phyloP scores from a whole-genome alignment of 2,329 filamentous ascomycete genomes.

The Bipolaris bicolor region DNA sequence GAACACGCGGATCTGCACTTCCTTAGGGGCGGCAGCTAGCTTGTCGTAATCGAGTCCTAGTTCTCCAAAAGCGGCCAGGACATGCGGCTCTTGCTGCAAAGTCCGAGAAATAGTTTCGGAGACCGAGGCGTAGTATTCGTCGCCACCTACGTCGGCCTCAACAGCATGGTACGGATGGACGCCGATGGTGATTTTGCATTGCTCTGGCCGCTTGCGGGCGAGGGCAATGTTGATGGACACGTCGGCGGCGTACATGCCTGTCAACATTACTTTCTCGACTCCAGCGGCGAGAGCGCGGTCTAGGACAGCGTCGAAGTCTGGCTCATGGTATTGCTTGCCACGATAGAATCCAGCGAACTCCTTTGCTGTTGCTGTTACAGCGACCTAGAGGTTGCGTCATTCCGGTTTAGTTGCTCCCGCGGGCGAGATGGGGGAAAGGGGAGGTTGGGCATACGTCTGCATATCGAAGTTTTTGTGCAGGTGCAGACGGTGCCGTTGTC shows the following conservation, averaged over 20 bases:
- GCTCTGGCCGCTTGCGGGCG: constrained; percentile 24
- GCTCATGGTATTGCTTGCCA: constrained; percentile 23
- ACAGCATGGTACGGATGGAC: constrained; percentile 59
- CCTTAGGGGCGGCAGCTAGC: constrained; percentile 52
- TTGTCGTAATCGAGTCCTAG: constrained; percentile 60
- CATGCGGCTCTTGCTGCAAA: constrained; percentile 17
- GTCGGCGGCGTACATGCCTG: constrained; percentile 51
- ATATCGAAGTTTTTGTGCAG: not conserved
- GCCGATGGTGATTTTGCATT: constrained; percentile 56
- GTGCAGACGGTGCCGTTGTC: not conserved
- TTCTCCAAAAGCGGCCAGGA: constrained; percentile 57
- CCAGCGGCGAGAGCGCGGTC: constrained; percentile 37
- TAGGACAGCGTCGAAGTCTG: constrained; percentile 7
- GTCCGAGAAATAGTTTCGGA: constrained; percentile 29
- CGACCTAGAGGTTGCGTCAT: constrained; percentile 27
- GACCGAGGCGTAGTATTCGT: constrained; percentile 37
- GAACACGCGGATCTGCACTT: constrained; percentile 52
- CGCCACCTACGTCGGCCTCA: constrained; percentile 48
- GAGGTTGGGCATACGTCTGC: constrained; percentile 7
- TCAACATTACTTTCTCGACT: constrained; percentile 51
- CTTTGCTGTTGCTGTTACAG: constrained; percentile 42
- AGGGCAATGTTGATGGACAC: constrained; percentile 42
- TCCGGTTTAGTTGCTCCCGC: not conserved
- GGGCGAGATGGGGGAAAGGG: not conserved
- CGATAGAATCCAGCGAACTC: constrained; percentile 61